Conservation (phyloP, 495 filamentous ascomycete genomes). For the Extremus antarcticus region DNA sequence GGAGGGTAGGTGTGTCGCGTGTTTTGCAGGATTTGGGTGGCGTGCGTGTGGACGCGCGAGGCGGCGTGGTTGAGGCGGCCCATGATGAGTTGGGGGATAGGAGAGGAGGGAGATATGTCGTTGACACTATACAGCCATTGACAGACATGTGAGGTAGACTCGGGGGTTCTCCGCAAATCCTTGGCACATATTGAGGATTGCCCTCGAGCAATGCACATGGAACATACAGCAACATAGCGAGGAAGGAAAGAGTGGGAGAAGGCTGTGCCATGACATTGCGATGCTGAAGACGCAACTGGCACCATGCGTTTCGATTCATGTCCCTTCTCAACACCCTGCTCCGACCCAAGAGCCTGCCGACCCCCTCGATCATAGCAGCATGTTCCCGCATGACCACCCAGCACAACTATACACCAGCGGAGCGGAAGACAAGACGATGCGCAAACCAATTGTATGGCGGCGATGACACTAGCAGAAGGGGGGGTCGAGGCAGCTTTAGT, state of each 20-base stretch:
- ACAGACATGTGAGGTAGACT: background rate
- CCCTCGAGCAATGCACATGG: no score
- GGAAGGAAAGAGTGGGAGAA: background rate
- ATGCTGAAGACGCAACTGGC: constrained; percentile 29
- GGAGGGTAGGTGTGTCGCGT: constrained; percentile 48
- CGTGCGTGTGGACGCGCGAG: constrained; percentile 59
- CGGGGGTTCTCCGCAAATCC: background rate
- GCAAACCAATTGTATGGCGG: background rate
- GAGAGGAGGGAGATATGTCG: background rate
- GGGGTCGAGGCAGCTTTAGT: background rate
- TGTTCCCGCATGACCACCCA: background rate
- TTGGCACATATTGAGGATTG: no score
- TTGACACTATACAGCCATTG: background rate
- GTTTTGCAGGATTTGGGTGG: constrained; percentile 24
- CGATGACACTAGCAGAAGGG: background rate
- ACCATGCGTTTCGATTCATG: constrained; percentile 57
- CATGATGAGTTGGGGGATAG: constrained; percentile 32
- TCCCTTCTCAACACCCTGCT: constrained; percentile 42
- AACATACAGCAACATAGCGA: background rate
- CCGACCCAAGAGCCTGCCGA: background rate
- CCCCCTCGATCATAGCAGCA: background rate
- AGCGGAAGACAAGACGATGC: background rate
- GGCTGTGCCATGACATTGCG: constrained; percentile 1
- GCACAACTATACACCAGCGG: background rate
- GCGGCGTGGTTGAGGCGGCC: constrained; percentile 64